Conservation (phyloP, 2,329 filamentous ascomycete species). For the Fusarium goolgardi region DNA sequence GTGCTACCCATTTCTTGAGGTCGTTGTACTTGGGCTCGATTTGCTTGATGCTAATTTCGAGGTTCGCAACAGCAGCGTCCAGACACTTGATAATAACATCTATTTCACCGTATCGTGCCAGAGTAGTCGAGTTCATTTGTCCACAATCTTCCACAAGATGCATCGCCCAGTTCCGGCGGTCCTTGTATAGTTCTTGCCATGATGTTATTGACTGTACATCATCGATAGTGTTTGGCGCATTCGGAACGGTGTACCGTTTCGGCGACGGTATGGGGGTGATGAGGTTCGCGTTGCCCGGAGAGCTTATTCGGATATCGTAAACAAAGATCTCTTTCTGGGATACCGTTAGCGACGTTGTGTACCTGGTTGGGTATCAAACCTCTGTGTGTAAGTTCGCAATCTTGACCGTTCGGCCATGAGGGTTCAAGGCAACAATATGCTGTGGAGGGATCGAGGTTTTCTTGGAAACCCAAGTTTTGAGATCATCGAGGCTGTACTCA, state of each 20-base stretch:
- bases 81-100: slow-evolving; percentile 82
- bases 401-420: slow-evolving; percentile 85
- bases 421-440: slow-evolving; percentile 88
- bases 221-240: slow-evolving; percentile 83
- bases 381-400: slow-evolving; percentile 82
- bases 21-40: slow-evolving; percentile 79
- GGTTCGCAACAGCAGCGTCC: slow-evolving; percentile 86
- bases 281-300: slow-evolving; percentile 58
- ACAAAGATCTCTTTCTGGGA: slow-evolving; percentile 86
- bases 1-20: slow-evolving; percentile 75
- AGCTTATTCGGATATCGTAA: slow-evolving; percentile 83
- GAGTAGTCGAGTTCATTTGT: slow-evolving; percentile 70
- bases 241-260: slow-evolving; percentile 67
- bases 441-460: slow-evolving; percentile 78
- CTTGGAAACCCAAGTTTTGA: slow-evolving; percentile 82
- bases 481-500: slow-evolving; percentile 76
- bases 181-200: slow-evolving; percentile 89
- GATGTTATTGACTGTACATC: slow-evolving; percentile 83
- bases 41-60: slow-evolving; percentile 78
- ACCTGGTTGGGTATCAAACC: slow-evolving; percentile 57
- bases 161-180: slow-evolving; percentile 82
- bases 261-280: slow-evolving; percentile 63
- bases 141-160: slow-evolving; percentile 76
- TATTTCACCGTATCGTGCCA: slow-evolving; percentile 77
- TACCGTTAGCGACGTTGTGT: slow-evolving; percentile 28